Evolutionary conservation across 192 early-diverging fungal species (phyloP), one percentile per base, ranked within the genome.

Genomic region (Cetraspora pellucida): DNA sequence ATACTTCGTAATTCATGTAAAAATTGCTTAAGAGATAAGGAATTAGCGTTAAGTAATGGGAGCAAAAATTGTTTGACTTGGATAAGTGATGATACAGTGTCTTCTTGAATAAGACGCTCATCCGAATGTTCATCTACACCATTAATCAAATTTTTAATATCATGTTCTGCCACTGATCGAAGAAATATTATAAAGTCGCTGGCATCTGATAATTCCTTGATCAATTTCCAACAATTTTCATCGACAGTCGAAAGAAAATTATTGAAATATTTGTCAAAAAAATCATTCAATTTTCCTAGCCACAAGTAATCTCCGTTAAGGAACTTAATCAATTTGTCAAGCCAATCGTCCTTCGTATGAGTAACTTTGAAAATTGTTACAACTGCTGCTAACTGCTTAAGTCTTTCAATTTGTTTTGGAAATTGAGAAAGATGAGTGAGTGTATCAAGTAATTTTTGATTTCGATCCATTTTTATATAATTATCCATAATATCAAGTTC

Each of bases 141-240:
- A 57, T 78, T 78, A 74, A 78, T 74, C 43, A 72, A 61, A 72
- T 78, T 74, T 54, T 78, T 74, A 7, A 78, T 23, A 21, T 73
- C 72, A 45, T 78, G 49, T 30, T 61, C 59, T 23, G 66, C 45
- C 6, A 49, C 37, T 11, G 3, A 16, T 4, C 19, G 0, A 27
- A 68, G 23, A 10, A 68, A 68, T 7, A 8, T 14, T 47, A 68
- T 49, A 49, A 68, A 68, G 10, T 59, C 58, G 9, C 58, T 59
- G 5, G 58, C 58, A 16, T 21, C 19, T 7, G 58, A 59, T 59
- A 59, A 59, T 59, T 59, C 21, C 25, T 59, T 27, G 25, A 59
- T 59, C 11, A 59, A 59, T 59, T 59, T 23, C 58, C 58, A 59
- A 27, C 25, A 59, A 25, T 59, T 25, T 21, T 59, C 58, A 25